phyloP scores from a whole-genome alignment of 306 rosid genomes.

The Ceratonia siliqua region DNA sequence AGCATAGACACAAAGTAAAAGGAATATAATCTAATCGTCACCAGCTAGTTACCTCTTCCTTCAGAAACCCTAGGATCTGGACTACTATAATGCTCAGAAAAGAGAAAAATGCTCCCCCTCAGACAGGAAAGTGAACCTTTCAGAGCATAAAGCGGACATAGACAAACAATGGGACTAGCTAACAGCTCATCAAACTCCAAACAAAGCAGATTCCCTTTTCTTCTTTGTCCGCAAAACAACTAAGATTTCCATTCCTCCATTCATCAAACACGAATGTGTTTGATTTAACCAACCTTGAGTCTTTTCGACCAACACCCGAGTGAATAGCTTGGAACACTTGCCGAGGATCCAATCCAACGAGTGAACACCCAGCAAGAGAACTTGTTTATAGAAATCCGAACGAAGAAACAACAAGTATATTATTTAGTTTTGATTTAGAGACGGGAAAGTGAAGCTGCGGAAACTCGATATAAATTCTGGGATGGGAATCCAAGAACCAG shows the following conservation, averaged over 20 bases:
- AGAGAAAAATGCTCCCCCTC: slow-evolving; percentile 40
- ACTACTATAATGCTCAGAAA: slow-evolving; percentile 47
- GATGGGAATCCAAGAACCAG: slow-evolving; percentile 40
- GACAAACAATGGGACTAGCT: slow-evolving; percentile 67
- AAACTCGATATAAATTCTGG: slow-evolving; percentile 42
- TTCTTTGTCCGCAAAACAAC: slow-evolving; percentile 46
- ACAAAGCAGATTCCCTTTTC: slow-evolving; percentile 98
- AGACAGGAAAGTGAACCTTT: slow-evolving; percentile 94
- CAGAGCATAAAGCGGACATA: slow-evolving; percentile 85
- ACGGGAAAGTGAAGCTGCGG: slow-evolving; percentile 27
- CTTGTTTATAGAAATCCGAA: slow-evolving; percentile 5
- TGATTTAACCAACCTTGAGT: slow-evolving; percentile 37
- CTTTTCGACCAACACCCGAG: slow-evolving; percentile 33
- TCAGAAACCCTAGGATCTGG: slow-evolving; percentile 64
- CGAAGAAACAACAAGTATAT: slow-evolving; percentile 20
- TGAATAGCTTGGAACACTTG: slow-evolving; percentile 30
- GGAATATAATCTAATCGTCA: slow-evolving; percentile 69
- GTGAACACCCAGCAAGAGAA: neutral
- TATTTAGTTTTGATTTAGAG: slow-evolving; percentile 34
- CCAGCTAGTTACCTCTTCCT: slow-evolving; percentile 44
- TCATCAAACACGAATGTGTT: slow-evolving; percentile 44
- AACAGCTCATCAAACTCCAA: slow-evolving; percentile 77
- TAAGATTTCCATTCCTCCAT: slow-evolving; percentile 39
- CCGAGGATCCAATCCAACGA: slow-evolving; percentile 21
- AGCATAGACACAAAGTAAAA: slow-evolving; percentile 62